These are phyloP conservation scores for Leucocoprinus sp. DNA, from an alignment of 768 basidiomycete species.

Conservation along the genomic window DNA sequence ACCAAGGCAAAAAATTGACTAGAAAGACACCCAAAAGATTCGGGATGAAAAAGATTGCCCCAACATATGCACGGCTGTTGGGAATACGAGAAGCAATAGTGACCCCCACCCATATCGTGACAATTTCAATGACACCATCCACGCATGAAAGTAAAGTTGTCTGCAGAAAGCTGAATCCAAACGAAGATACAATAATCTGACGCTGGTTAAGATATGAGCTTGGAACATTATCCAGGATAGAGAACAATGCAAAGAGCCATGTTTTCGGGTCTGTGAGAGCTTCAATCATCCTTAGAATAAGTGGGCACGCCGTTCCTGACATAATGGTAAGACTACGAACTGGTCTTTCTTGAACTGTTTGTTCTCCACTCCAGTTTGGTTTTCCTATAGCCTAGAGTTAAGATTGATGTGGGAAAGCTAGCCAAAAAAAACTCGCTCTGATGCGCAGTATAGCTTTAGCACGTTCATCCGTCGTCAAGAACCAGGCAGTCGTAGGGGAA, in stretches of 20 bases:
- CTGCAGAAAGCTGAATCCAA: constrained; percentile 56
- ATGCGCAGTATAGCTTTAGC: constrained; percentile 55
- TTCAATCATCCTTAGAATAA: constrained; percentile 48
- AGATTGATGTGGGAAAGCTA: not conserved
- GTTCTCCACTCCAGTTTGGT: constrained; percentile 78
- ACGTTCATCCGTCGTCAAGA: constrained; percentile 60
- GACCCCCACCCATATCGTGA: constrained; percentile 63
- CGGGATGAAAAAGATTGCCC: constrained; percentile 53
- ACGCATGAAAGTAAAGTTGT: constrained; percentile 67
- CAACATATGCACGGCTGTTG: constrained; percentile 58
- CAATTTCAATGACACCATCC: constrained; percentile 55
- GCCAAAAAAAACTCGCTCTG: constrained; percentile 31
- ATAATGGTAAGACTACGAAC: constrained; percentile 30
- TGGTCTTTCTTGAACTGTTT: constrained; percentile 77
- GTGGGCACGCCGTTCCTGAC: not conserved
- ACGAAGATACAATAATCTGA: constrained; percentile 54
- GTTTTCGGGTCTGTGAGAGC: constrained; percentile 63
- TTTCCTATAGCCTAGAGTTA: constrained; percentile 31
- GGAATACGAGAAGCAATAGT: constrained; percentile 45
- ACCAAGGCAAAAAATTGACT: constrained; percentile 58
- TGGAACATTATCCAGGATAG: constrained; percentile 52
- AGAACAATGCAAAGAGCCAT: constrained; percentile 69
- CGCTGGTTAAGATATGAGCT: constrained; percentile 60
- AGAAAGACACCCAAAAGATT: constrained; percentile 56
- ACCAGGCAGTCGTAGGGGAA: constrained; percentile 69